Base-by-base conservation (phyloP, 208 protist genomes). In the Acanthamoeba triangularis region DNA sequence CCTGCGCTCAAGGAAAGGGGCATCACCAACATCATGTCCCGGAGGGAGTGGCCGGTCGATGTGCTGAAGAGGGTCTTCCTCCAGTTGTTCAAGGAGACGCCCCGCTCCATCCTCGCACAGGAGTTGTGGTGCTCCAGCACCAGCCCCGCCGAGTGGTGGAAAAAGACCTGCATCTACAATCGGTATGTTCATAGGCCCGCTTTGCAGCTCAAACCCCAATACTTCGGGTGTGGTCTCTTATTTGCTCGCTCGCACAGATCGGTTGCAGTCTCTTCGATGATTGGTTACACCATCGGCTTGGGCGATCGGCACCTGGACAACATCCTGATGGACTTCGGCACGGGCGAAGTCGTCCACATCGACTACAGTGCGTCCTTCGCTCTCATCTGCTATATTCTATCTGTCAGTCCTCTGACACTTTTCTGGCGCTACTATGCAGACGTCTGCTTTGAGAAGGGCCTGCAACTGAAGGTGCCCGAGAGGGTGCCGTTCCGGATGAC, bases 401-500 rank as follows among this genome's bases (percentile, higher is more conserved):
- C 8, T 6, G 49, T 72, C 37, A 20, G 23, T 25, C 18, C 84
- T 49, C 16, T 25, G 37, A 37, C 35, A 3, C 37, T 47, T 80
- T 0, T 80, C 23, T 30, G 59, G 59, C 54, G 11, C 20, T 37
- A 25, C 18, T 0, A 41, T 87, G 49, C 52, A 18, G 88, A 87
- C 59, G 74, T 99, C 95, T 98, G 98, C n/a, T 99, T 99, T 97
- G 99, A 99, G 56, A 98, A 99, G 95, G 98, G 97, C 18, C 97
- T 97, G 74, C 93, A 98, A 49, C 97, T 99, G 14, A 96, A 95
- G 13, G 97, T 99, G 14, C 99, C 99, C 28, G 99, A 99, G 97
- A 69, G 98, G 13, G 99, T 99, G 16, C 99, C 99, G 14, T 99
- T 99, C 96, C 97, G 99, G 10, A 96, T 99, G 23, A 99, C 99